Percentiles rank a stretch among this genome's conserved stretches.
These are phyloP conservation scores for Colletotrichum sp. DNA, from an alignment of 2,329 filamentous ascomycete species.

Conservation along the genomic window DNA sequence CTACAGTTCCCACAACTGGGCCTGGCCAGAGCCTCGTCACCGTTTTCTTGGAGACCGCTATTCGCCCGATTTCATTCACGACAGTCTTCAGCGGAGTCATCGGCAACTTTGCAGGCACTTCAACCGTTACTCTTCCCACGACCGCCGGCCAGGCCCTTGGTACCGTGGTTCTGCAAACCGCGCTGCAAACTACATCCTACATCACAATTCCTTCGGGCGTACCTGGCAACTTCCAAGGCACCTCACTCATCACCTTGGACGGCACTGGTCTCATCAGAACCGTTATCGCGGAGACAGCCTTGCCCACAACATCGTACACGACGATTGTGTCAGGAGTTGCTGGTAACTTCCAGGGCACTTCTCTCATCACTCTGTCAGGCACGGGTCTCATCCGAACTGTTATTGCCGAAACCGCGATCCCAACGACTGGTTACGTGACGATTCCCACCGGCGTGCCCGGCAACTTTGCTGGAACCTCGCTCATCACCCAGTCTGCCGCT, in stretches of 20 bases:
- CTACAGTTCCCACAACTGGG: not conserved
- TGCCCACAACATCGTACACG: not conserved
- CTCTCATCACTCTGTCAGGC: not conserved
- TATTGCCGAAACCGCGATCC: not conserved
- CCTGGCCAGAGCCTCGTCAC: not conserved
- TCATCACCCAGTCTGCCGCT: not conserved
- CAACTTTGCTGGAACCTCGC: not conserved
- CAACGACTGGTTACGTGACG: not conserved
- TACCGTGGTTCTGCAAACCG: not conserved
- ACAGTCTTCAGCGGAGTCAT: not conserved
- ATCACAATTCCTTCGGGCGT: not conserved
- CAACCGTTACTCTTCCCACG: not conserved
- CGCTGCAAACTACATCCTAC: not conserved
- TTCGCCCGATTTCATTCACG: not conserved
- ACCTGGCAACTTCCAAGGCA: not conserved
- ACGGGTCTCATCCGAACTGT: not conserved
- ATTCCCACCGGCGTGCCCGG: not conserved
- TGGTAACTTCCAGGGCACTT: not conserved
- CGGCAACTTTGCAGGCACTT: not conserved
- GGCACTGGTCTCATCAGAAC: not conserved
- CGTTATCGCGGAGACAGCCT: not conserved
- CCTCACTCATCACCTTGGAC: not conserved
- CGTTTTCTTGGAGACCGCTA: not conserved
- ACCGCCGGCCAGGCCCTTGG: not conserved
- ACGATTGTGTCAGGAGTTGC: not conserved